These are phyloP conservation scores for Carex littledalei DNA, from an alignment of 176 grass and related monocot species.

Conservation along the genomic window DNA sequence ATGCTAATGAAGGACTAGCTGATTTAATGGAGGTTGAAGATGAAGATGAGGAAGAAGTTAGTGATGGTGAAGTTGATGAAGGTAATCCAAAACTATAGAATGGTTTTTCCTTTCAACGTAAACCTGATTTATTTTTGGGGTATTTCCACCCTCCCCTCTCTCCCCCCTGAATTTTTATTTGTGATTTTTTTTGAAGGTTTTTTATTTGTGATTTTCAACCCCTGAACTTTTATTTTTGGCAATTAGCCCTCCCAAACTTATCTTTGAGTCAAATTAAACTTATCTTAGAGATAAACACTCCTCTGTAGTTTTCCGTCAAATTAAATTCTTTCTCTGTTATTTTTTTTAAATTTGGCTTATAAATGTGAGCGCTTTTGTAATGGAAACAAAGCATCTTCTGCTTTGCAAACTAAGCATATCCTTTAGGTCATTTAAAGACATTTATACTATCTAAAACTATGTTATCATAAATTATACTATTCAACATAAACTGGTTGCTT, in stretches of 20 bases:
- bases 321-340: background rate
- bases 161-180: too few species aligned
- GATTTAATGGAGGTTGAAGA: slow-evolving; percentile 66
- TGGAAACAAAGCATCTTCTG: background rate
- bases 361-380: background rate
- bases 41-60: slow-evolving; percentile 67
- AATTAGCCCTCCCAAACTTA: background rate
- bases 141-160: background rate
- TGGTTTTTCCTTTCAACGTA: background rate
- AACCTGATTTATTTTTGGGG: background rate
- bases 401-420: background rate
- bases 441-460: background rate
- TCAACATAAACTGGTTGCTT: background rate
- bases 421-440: background rate
- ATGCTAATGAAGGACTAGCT: slow-evolving; percentile 39
- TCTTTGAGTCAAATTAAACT: background rate
- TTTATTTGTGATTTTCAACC: background rate
- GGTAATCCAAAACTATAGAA: slow-evolving; percentile 13
- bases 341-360: background rate
- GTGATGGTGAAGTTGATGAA: slow-evolving; percentile 96
- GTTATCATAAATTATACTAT: background rate
- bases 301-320: background rate
- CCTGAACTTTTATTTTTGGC: background rate
- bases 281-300: background rate
- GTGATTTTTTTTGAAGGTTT: too few species aligned